phyloP scores from a whole-genome alignment of 2,329 filamentous ascomycete genomes.

The Hortaea werneckii region DNA sequence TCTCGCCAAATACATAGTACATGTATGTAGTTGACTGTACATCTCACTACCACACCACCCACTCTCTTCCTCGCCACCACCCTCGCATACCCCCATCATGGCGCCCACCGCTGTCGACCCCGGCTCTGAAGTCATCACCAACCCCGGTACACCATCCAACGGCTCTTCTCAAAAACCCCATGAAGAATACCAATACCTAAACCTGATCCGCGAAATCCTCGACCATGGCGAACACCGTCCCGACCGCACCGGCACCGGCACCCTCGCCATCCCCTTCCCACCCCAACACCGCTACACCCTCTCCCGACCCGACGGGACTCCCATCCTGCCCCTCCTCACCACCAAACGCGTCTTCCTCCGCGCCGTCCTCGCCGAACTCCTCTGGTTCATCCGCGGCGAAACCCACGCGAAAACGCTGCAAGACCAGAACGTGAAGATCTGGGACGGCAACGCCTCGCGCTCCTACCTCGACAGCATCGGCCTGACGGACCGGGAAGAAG shows the following conservation, averaged over 20 bases:
- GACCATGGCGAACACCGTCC: slow-evolving; percentile 75
- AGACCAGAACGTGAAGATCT: slow-evolving; percentile 82
- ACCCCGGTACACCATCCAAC: slow-evolving; percentile 1
- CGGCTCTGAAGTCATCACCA: slow-evolving; percentile 12
- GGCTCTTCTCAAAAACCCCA: slow-evolving; percentile 36
- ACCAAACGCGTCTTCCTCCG: slow-evolving; percentile 94
- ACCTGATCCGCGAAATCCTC: slow-evolving; percentile 78
- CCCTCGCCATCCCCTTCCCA: slow-evolving; percentile 79
- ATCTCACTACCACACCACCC: neutral
- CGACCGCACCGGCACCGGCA: slow-evolving; percentile 91
- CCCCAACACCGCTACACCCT: slow-evolving; percentile 78
- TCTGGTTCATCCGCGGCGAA: slow-evolving; percentile 85
- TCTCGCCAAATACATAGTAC: neutral
- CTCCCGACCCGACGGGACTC: slow-evolving; percentile 44
- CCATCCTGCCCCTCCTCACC: slow-evolving; percentile 82
- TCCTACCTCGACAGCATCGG: slow-evolving; percentile 81
- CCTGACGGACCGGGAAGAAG: slow-evolving; percentile 67
- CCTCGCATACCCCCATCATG: slow-evolving; percentile 11
- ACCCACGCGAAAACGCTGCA: slow-evolving; percentile 72
- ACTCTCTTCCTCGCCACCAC: neutral
- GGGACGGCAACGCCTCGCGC: slow-evolving; percentile 93
- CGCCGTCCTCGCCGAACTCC: slow-evolving; percentile 80
- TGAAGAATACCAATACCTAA: slow-evolving; percentile 90
- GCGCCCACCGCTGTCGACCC: slow-evolving; percentile 21
- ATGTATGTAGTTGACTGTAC: neutral